Evolutionary conservation across 1,139 yeast species (phyloP), one percentile per base, ranked within the genome.

Genomic region (Geotrichum candidum): DNA sequence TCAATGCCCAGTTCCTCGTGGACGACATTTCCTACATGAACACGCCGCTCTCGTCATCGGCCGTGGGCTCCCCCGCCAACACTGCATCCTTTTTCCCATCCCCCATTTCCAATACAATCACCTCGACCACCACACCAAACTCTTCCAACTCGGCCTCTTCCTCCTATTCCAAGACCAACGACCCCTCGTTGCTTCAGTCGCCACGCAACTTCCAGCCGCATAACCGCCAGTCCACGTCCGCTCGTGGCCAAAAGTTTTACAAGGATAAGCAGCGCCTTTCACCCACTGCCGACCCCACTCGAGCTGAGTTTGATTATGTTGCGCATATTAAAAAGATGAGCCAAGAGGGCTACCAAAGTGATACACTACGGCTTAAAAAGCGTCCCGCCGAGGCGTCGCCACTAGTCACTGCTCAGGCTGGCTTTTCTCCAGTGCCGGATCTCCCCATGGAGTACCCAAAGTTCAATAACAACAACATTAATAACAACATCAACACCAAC

Each of bases 251-350:
- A 9, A 18, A 31, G 29, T 35, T 46, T 13, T 31, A 18, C 33
- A 41, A 45, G 25, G 58, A 50, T 22, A 53, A 54, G 50, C 52
- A 27, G 31, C 38, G 41, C 11, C 55, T 59, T 5, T 59, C 61
- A 2, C 61, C 61, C 45, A 45, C 53, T 4, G 54, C 53, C 23
- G 61, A 59, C 41, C 61, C 59, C 13, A 48, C 61, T 1, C 38
- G 54, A 2, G 54, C 61, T 3, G 63, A 57, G 57, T 86, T 86
- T 68, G 88, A 85, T 71, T 86, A 86, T 68, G 83, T 85, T 23
- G 87, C 88, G 18, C 90, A 86, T 69, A 85, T 86, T 46, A 80
- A 83, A 66, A 80, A 79, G 65, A 81, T 84, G 71, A 84, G 86
- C 35, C 80, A 79, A 66, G 78, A 77, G 58, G 77, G 73, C 35